Base-by-base conservation (phyloP, 2,329 filamentous ascomycete genomes). In the Aschersonia sp. region DNA sequence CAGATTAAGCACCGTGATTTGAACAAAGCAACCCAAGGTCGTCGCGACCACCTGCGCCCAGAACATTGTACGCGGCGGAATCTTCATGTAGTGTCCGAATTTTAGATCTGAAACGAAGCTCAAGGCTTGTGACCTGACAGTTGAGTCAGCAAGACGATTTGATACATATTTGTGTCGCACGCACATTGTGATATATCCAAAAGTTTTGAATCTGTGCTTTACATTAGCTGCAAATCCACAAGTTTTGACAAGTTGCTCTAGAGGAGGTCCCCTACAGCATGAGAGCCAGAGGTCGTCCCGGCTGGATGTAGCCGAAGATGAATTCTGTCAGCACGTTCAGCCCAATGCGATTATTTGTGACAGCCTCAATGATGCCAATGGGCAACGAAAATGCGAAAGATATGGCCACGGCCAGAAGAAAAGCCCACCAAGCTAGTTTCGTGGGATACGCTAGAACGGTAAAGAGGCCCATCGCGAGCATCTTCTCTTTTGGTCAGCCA, bases 271-370 rank as follows among this genome's bases (percentile, higher is more conserved):
- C 67, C 53, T 58, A 84, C 66, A 87, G 71, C 83, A 88, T 87
- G 51, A 87, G 74, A 0, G 80, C 83, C 47, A 87, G 65, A 0
- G 84, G 83, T 5, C 75, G 67, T 2, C 84, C 84, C 0, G 83
- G 83, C 52, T 85, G 81, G 55, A 87, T 83, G 56, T 87, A 87
- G 1, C 84, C 84, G 49, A 79, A 78, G 4, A 88, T 66, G 52
- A 87, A 85, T 63, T 86, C 83, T 1, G 82, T 84, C 51, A 87
- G 66, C 30, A 88, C 82, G 52, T 87, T 87, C 37, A 87, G 67
- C 2, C 81, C 81, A 39, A 86, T 79, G 66, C 84, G 68, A 59
- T 82, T 81, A 56, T 84, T 79, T 4, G 83, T 83, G 5, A 81
- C 71, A 39, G 81, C 83, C 56, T 84, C 74, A 35, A 87, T 77